These are phyloP conservation scores for Cercospora sp. DNA, from an alignment of 2,329 filamentous ascomycete genomes.

Conservation along the genomic window DNA sequence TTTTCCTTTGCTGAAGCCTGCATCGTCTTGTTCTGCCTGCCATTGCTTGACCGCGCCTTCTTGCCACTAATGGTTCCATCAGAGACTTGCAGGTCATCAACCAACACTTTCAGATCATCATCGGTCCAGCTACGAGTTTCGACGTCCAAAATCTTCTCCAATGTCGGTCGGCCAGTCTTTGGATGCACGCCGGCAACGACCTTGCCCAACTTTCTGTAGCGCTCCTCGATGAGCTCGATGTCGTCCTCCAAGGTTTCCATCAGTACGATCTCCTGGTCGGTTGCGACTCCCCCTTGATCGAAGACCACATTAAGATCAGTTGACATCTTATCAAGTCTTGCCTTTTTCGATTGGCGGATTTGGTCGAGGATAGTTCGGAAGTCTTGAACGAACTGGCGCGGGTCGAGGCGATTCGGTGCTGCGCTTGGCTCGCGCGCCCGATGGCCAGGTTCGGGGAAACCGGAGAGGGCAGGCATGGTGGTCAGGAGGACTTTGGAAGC, in stretches of 20 bases:
- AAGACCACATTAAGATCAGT: background rate
- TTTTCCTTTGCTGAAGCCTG: background rate
- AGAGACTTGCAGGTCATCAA: background rate
- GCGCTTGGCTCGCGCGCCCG: background rate
- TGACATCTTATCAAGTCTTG: background rate
- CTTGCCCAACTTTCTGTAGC: conserved; percentile 4
- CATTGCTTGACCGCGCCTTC: background rate
- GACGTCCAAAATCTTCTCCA: background rate
- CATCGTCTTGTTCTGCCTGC: background rate
- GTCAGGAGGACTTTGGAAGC: background rate
- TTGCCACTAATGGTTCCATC: background rate
- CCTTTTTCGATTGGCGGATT: background rate
- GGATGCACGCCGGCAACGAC: background rate
- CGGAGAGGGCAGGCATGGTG: conserved; percentile 1
- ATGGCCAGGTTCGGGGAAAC: background rate
- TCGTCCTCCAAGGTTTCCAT: background rate
- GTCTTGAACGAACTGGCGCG: background rate
- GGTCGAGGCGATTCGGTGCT: background rate
- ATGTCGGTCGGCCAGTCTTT: background rate
- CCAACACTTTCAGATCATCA: background rate
- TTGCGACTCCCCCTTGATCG: background rate
- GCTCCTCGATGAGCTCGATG: conserved; percentile 2
- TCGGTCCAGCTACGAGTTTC: background rate
- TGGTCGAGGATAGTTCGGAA: background rate
- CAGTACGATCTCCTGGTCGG: background rate